Evolutionary conservation across 148 eudicot species (phyloP).

Genomic region (Vaccinium corymbosum): DNA sequence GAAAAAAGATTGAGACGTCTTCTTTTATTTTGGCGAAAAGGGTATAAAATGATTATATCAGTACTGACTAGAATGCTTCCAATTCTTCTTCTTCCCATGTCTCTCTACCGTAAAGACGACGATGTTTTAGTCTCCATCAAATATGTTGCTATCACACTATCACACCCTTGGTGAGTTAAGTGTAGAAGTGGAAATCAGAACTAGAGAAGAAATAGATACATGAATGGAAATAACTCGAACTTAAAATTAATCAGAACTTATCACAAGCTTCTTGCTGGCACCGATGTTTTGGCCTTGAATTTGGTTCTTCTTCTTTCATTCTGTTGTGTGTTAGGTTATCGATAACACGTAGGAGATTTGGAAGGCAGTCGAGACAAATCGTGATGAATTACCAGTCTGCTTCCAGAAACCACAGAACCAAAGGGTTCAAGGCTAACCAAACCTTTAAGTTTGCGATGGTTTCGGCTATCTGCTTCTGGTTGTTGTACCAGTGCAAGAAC

Average conservation of each 20-base stretch:
- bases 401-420: neutral
- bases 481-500: constrained; percentile 6
- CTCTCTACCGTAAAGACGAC: neutral
- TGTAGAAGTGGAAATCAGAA: neutral
- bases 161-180: too few species aligned
- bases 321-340: neutral
- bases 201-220: neutral
- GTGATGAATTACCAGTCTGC: neutral
- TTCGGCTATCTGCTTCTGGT: constrained; percentile 2
- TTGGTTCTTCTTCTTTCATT: neutral
- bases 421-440: neutral
- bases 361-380: neutral
- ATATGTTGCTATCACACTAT: neutral
- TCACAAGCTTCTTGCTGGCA: neutral
- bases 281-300: neutral
- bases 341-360: neutral
- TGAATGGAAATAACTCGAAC: neutral
- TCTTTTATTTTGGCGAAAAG: neutral
- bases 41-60: neutral
- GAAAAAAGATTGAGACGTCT: neutral
- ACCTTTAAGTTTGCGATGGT: neutral
- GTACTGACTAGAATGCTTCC: too few species aligned
- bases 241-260: too few species aligned
- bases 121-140: neutral
- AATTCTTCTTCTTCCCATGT: neutral